These are phyloP conservation scores for Pyricularia sp. DNA, from an alignment of 2,329 filamentous ascomycete species.

Conservation along the genomic window DNA sequence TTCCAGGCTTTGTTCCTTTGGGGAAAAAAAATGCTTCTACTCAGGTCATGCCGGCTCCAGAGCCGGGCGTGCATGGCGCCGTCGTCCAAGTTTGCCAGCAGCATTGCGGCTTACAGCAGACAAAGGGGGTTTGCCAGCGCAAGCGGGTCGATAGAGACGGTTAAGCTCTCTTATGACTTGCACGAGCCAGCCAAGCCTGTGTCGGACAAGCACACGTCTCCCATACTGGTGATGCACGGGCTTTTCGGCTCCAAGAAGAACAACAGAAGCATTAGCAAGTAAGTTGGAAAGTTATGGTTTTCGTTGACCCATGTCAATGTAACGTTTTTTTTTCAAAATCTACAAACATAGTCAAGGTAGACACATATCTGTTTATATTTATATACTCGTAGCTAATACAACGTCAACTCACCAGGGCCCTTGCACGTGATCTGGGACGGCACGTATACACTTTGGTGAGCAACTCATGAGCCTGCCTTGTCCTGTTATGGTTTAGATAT, in stretches of 20 bases:
- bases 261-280: conserved; percentile 92
- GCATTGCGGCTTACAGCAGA: background rate
- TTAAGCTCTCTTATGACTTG: conserved; percentile 53
- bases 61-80: background rate
- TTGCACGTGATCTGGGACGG: conserved; percentile 72
- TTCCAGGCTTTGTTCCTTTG: no score
- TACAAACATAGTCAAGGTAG: background rate
- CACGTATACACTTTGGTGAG: conserved; percentile 74
- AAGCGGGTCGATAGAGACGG: conserved; percentile 6
- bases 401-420: conserved; percentile 42
- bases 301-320: background rate
- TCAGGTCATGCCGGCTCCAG: background rate
- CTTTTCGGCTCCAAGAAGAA: conserved; percentile 95
- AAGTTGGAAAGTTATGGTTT: conserved; percentile 23
- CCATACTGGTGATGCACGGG: conserved; percentile 85
- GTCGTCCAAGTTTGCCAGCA: background rate
- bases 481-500: background rate
- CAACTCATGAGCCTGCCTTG: conserved; percentile 5
- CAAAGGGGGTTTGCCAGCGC: background rate
- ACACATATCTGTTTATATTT: background rate
- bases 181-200: conserved; percentile 46
- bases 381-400: background rate
- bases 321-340: no score
- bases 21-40: background rate
- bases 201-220: conserved; percentile 33